These are phyloP conservation scores for Fusarium compactum DNA, from an alignment of 2,329 filamentous ascomycete species.

Conservation along the genomic window DNA sequence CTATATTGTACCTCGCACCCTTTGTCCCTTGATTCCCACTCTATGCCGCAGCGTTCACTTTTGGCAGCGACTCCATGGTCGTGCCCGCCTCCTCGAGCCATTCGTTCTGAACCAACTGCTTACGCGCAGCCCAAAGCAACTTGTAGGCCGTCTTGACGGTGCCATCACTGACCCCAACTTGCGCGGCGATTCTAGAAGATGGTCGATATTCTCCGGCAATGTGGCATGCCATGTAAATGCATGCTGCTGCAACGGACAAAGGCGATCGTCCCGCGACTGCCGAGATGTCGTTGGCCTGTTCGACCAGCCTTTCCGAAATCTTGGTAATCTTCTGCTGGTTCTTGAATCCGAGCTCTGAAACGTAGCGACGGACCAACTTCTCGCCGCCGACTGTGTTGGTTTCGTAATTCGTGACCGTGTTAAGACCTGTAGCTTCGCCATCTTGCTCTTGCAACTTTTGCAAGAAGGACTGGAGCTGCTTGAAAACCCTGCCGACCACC, in stretches of 20 bases:
- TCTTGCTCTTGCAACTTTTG: conserved; percentile 75
- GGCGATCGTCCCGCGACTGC: conserved; percentile 93
- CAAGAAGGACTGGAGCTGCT: conserved; percentile 89
- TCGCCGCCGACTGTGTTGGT: conserved; percentile 83
- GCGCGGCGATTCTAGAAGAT: conserved; percentile 86
- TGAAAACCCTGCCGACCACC: conserved; percentile 96
- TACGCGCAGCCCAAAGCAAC: conserved; percentile 79
- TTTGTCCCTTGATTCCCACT: not conserved
- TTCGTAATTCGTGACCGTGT: conserved; percentile 76
- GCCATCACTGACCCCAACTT: conserved; percentile 93
- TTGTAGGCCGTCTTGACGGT: conserved; percentile 98
- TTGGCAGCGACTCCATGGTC: conserved; percentile 77
- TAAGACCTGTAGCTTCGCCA: conserved; percentile 60
- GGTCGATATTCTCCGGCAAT: conserved; percentile 81
- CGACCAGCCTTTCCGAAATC: conserved; percentile 82
- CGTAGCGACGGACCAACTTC: conserved; percentile 90
- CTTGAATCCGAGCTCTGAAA: conserved; percentile 81
- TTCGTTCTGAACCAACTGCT: conserved; percentile 78
- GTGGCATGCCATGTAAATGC: conserved; percentile 95
- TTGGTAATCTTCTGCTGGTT: conserved; percentile 80
- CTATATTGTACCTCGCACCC: not conserved
- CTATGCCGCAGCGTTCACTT: conserved; percentile 32
- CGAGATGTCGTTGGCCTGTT: conserved; percentile 80
- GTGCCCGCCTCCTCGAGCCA: conserved; percentile 80
- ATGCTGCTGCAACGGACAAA: conserved; percentile 91